These are phyloP conservation scores for Xylaria polymorpha DNA, from an alignment of 2,329 filamentous ascomycete species.

Conservation along the genomic window DNA sequence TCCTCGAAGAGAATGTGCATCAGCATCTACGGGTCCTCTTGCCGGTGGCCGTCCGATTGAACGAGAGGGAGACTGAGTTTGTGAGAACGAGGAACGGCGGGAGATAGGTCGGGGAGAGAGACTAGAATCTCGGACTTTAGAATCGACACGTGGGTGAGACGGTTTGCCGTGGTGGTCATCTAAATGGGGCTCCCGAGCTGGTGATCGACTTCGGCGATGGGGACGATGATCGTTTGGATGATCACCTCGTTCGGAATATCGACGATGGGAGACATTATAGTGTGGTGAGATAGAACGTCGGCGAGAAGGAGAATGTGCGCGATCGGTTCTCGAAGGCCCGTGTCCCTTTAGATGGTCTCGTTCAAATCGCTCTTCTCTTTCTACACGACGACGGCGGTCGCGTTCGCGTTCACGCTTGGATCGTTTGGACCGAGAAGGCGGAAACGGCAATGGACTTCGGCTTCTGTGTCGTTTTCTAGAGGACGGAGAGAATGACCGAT, in stretches of 20 bases:
- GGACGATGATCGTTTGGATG: conserved; percentile 41
- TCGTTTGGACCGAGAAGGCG: conserved; percentile 56
- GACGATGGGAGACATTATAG: conserved; percentile 42
- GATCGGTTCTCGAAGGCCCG: conserved; percentile 38
- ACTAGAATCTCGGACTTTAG: conserved; percentile 45
- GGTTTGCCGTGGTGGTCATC: conserved; percentile 40
- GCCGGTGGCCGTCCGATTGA: conserved; percentile 39
- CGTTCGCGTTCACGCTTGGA: conserved; percentile 54
- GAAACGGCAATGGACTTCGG: conserved; percentile 54
- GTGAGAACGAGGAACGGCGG: conserved; percentile 50
- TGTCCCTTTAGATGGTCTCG: conserved; percentile 43
- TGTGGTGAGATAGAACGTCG: conserved; percentile 47
- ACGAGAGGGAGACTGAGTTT: conserved; percentile 47
- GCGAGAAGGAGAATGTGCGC: conserved; percentile 41
- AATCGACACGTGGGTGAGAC: conserved; percentile 41
- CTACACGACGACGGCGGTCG: conserved; percentile 46
- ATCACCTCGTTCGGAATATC: conserved; percentile 44
- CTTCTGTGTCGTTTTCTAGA: conserved; percentile 58
- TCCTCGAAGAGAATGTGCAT: conserved; percentile 45
- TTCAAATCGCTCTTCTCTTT: conserved; percentile 43
- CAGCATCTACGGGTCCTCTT: conserved; percentile 44
- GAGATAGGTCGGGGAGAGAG: conserved; percentile 47
- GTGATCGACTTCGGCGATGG: conserved; percentile 46
- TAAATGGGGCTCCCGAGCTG: conserved; percentile 40
- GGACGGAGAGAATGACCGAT: conserved; percentile 52